Percentiles rank a stretch among this genome's conserved stretches.
These are phyloP conservation scores for Panellus pusillus DNA, from an alignment of 768 basidiomycete species.

Conservation along the genomic window DNA sequence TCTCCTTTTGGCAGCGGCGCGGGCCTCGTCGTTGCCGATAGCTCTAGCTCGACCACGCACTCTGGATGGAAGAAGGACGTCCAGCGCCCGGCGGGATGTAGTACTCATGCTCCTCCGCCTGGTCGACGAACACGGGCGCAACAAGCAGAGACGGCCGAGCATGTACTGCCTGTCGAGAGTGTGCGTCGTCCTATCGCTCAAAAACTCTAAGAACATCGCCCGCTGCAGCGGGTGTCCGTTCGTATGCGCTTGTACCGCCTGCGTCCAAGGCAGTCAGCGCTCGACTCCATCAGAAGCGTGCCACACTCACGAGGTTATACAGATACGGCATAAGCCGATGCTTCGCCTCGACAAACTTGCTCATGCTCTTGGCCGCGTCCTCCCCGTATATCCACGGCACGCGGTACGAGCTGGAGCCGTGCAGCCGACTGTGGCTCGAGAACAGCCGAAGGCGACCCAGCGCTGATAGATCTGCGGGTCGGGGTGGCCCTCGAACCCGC, in stretches of 20 bases:
- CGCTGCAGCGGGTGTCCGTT: constrained; percentile 59
- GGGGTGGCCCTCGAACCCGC: constrained; percentile 76
- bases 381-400: constrained; percentile 79
- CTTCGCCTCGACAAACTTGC: constrained; percentile 60
- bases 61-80: constrained; percentile 58
- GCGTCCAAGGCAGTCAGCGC: neutral
- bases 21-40: too few species aligned
- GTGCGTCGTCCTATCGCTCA: constrained; percentile 58
- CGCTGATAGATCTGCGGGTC: constrained; percentile 70
- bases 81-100: constrained; percentile 61
- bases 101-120: constrained; percentile 55
- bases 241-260: constrained; percentile 53
- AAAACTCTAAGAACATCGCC: constrained; percentile 69
- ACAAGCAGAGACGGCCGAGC: constrained; percentile 55
- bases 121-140: constrained; percentile 59
- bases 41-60: constrained; percentile 48
- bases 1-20: too few species aligned
- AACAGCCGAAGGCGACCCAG: constrained; percentile 76
- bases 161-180: constrained; percentile 54
- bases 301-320: constrained; percentile 47
- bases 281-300: neutral
- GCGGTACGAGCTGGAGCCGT: constrained; percentile 72
- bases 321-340: constrained; percentile 77
- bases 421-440: constrained; percentile 73
- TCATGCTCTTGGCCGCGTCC: constrained; percentile 64